Percentiles rank a stretch among this genome's conserved stretches.
These are phyloP conservation scores for Mycena belliarum DNA, from an alignment of 768 basidiomycete species.

Conservation along the genomic window DNA sequence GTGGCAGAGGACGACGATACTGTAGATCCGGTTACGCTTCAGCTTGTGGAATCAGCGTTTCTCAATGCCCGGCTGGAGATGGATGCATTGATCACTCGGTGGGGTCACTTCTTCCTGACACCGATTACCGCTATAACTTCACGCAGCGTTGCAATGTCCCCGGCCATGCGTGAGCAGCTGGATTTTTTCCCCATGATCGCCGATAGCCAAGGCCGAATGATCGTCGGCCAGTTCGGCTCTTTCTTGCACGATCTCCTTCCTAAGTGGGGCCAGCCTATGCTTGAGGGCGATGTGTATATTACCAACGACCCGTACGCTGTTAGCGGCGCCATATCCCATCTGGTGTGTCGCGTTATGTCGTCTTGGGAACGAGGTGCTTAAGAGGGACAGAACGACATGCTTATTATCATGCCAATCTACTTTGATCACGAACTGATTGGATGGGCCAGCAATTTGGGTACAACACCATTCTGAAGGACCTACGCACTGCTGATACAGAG, in stretches of 20 bases:
- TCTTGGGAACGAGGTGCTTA: not conserved
- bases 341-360: not conserved
- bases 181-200: not conserved
- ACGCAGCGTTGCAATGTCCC: constrained; percentile 1
- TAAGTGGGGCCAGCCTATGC: constrained; percentile 7
- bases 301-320: constrained; percentile 19
- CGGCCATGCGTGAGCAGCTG: constrained; percentile 16
- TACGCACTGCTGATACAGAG: not conserved
- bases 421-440: constrained; percentile 16
- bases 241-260: constrained; percentile 20
- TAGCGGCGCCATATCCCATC: constrained; percentile 8
- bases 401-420: constrained; percentile 18
- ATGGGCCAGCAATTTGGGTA: constrained; percentile 10
- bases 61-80: constrained; percentile 20
- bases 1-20: not conserved
- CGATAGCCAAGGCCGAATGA: not conserved
- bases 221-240: constrained; percentile 21
- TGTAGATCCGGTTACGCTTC: constrained; percentile 14
- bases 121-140: too few species aligned
- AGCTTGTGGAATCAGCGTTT: constrained; percentile 19
- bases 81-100: constrained; percentile 17
- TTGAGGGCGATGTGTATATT: constrained; percentile 10
- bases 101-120: not conserved
- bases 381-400: constrained; percentile 1
- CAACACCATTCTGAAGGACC: not conserved